Percentiles rank a stretch among this genome's conserved stretches.
phyloP scores from a whole-genome alignment of 2,329 filamentous ascomycete genomes.

The Colletotrichum kahawae region DNA sequence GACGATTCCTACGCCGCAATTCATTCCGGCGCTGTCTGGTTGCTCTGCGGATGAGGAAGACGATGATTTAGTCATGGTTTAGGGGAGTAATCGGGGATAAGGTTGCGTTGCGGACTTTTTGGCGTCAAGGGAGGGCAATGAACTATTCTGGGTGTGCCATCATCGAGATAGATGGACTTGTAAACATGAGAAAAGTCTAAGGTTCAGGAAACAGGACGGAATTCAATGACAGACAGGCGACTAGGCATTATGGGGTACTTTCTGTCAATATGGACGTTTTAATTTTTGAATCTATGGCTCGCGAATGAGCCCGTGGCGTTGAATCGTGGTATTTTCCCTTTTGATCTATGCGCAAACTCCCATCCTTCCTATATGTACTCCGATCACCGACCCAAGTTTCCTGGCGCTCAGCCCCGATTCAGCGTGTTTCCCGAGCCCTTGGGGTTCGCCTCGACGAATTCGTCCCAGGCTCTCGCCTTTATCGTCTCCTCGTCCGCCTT shows the following conservation, averaged over 20 bases:
- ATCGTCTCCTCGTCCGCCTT: slow-evolving; percentile 87
- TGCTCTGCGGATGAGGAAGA: slow-evolving; percentile 3
- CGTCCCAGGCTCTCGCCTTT: slow-evolving; percentile 95
- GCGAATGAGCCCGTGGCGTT: neutral
- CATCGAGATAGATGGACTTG: neutral
- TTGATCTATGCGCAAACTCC: neutral
- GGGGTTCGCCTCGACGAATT: slow-evolving; percentile 89
- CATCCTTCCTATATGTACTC: neutral
- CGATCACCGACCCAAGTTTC: neutral
- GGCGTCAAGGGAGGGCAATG: neutral
- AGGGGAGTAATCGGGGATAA: neutral
- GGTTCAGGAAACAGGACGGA: neutral
- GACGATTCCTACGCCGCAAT: neutral
- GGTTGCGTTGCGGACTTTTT: neutral
- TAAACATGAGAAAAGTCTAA: neutral
- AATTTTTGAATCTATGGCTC: neutral
- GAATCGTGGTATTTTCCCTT: slow-evolving; percentile 2
- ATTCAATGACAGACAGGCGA: neutral
- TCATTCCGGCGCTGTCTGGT: neutral
- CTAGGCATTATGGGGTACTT: neutral
- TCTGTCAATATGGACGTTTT: neutral
- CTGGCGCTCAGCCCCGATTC: slow-evolving; percentile 68
- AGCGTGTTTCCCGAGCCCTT: slow-evolving; percentile 83
- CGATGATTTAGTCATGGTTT: slow-evolving; percentile 17
- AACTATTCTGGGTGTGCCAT: neutral